phyloP scores from a whole-genome alignment of 805 yeast species.

The Lachancea sp. region DNA sequence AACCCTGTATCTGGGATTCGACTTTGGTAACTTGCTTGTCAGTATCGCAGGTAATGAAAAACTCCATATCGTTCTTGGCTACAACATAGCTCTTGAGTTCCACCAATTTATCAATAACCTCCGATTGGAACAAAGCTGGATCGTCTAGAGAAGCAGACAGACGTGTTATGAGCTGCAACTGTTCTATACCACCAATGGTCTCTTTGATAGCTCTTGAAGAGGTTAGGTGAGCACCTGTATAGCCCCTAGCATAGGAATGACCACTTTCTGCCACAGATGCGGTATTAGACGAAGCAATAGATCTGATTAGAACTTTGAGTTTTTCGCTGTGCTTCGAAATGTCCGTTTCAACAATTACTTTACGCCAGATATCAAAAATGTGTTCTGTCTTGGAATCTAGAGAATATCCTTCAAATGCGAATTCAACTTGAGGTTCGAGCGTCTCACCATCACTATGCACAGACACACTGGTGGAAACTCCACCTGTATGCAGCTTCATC shows the following conservation, averaged over 20 bases:
- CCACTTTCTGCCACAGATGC: slow-evolving; percentile 82
- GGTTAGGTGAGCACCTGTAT: slow-evolving; percentile 59
- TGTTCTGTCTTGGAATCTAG: slow-evolving; percentile 55
- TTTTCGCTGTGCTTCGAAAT: slow-evolving; percentile 58
- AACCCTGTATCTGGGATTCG: slow-evolving; percentile 24
- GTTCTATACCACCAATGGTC: slow-evolving; percentile 65
- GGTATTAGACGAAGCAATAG: slow-evolving; percentile 68
- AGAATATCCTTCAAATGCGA: slow-evolving; percentile 61
- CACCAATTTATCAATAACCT: slow-evolving; percentile 59
- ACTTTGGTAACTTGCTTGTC: slow-evolving; percentile 25
- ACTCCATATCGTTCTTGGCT: slow-evolving; percentile 39
- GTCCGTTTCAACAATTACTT: slow-evolving; percentile 63
- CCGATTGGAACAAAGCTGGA: slow-evolving; percentile 43
- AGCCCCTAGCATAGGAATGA: slow-evolving; percentile 70
- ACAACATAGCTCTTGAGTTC: slow-evolving; percentile 44
- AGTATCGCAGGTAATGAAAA: slow-evolving; percentile 55
- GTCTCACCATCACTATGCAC: slow-evolving; percentile 53
- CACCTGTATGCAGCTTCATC: slow-evolving; percentile 80
- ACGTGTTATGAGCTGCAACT: slow-evolving; percentile 61
- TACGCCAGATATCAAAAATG: slow-evolving; percentile 60
- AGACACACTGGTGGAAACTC: slow-evolving; percentile 57
- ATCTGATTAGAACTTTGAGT: slow-evolving; percentile 63
- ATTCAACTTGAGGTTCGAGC: slow-evolving; percentile 43
- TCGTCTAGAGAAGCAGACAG: slow-evolving; percentile 46
- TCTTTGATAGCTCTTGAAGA: slow-evolving; percentile 57